Conservation (phyloP, 2,329 filamentous ascomycete genomes). For the Claviceps fusiformis region DNA sequence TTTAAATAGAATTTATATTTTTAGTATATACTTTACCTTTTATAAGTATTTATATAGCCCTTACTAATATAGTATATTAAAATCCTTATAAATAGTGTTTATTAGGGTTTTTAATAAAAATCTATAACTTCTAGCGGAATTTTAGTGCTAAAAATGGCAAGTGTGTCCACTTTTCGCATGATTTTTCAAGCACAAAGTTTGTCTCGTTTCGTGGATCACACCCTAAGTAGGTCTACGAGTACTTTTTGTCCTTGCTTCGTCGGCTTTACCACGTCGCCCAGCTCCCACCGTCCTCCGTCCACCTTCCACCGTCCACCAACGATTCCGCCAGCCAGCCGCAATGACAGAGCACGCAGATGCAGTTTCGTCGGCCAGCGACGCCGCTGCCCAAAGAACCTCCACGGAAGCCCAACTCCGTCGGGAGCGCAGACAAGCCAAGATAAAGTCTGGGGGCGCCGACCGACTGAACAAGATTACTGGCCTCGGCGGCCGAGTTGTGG, state of each 20-base stretch:
- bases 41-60: too few species aligned
- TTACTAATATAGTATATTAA: too few species aligned
- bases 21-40: too few species aligned
- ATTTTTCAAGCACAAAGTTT: too few species aligned
- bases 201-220: too few species aligned
- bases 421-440: conserved; percentile 67
- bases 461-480: conserved; percentile 65
- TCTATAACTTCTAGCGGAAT: too few species aligned
- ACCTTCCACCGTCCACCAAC: not conserved
- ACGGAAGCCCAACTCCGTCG: conserved; percentile 64
- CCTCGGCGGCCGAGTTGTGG: conserved; percentile 34
- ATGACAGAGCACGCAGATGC: conserved; percentile 26
- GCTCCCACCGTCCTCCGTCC: not conserved
- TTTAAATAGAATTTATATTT: too few species aligned
- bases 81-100: too few species aligned
- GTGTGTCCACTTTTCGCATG: too few species aligned
- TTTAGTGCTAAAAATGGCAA: too few species aligned
- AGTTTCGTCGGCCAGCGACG: conserved; percentile 21
- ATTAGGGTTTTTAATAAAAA: too few species aligned
- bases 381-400: conserved; percentile 33
- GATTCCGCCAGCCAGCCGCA: not conserved
- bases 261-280: not conserved
- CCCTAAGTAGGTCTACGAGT: too few species aligned
- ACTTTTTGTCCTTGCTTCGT: not conserved
- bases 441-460: conserved; percentile 55